Conservation (phyloP, 1,284 basidiomycete species). For the Mycosarcoma maydis region DNA sequence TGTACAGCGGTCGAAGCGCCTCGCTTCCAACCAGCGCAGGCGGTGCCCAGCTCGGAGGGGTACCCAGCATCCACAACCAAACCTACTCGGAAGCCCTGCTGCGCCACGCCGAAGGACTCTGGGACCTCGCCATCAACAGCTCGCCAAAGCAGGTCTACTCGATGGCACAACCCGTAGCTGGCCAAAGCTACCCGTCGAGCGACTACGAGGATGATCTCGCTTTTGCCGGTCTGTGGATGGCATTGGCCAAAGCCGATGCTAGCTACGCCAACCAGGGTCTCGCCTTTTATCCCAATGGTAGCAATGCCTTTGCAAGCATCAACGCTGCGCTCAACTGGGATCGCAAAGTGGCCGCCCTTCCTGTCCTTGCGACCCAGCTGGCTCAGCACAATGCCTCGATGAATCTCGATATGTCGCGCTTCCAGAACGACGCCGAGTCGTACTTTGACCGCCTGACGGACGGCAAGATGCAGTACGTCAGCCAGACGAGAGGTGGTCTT, state of each 20-base stretch:
- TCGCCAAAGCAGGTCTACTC: constrained; percentile 70
- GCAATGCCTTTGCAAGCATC: constrained; percentile 72
- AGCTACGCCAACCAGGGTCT: constrained; percentile 76
- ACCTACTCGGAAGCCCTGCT: constrained; percentile 78
- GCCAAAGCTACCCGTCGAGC: constrained; percentile 78
- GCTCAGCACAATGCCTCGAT: constrained; percentile 71
- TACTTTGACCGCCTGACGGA: constrained; percentile 80
- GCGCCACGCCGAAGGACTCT: constrained; percentile 78
- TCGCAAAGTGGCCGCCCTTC: constrained; percentile 78
- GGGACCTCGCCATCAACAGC: constrained; percentile 75
- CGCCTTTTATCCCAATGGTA: constrained; percentile 71
- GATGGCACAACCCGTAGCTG: constrained; percentile 75
- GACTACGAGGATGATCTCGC: constrained; percentile 70
- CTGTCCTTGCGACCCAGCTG: constrained; percentile 75
- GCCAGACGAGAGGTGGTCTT: constrained; percentile 74
- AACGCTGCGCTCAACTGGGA: constrained; percentile 88
- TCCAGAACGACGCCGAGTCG: constrained; percentile 77
- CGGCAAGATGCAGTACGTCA: constrained; percentile 69
- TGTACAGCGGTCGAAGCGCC: constrained; percentile 71
- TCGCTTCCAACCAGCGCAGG: constrained; percentile 30
- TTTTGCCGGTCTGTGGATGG: constrained; percentile 79
- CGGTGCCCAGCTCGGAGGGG: constrained; percentile 29
- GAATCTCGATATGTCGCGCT: constrained; percentile 74
- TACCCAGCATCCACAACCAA: constrained; percentile 70
- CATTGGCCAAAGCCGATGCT: constrained; percentile 76